Evolutionary conservation across 306 rosid genomes (phyloP), one percentile per base, ranked within the genome.

Genomic region (Pyrus betulifolia): DNA sequence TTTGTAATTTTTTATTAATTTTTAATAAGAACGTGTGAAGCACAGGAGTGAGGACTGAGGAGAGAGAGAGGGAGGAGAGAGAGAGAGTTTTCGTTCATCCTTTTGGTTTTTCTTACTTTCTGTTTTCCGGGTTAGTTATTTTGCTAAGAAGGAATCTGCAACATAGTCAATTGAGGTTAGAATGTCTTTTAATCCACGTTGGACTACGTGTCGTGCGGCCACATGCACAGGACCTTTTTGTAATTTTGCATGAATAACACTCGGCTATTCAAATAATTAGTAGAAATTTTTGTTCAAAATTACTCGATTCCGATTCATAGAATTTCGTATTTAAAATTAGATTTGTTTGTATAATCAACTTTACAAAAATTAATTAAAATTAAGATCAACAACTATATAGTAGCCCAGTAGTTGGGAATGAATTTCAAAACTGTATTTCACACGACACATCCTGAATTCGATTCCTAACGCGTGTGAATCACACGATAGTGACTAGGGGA

Each of bases 301-400:
- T 35, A 0, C 0, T 35, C 9, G 9, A 6, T 33, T 0, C 0
- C 0, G 0, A 6, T 35, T 35, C 0, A 6, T 6, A 35, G 2
- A 35, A 35, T 0, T 35, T 33, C 38, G 8, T 33, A 33, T 1
- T 33, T 33, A 33, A 1, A 33, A 33, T 33, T 33, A 33, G 8
- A 33, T 33, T 6, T 33, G 38, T 6, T 33, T 6, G 1, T 33
- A 33, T 6, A 33, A 33, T 33, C 0, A 33, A 6, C 2, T 33
- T 1, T 5, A 2, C 8, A 33, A 33, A 33, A 33, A 33, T 33
- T 33, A 33, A 33, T 33, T 33, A 33, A 33, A 33, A 33, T 2
- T 33, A 33, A 33, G 38, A 33, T 33, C 38, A 40, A 40, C 44
- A 0, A 40, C 44, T 3, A 40, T 3, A 40, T 1, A 0, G 2